These are phyloP conservation scores for Phycomyces blakesleeanus DNA, from an alignment of 192 early-diverging fungal species.

Conservation along the genomic window DNA sequence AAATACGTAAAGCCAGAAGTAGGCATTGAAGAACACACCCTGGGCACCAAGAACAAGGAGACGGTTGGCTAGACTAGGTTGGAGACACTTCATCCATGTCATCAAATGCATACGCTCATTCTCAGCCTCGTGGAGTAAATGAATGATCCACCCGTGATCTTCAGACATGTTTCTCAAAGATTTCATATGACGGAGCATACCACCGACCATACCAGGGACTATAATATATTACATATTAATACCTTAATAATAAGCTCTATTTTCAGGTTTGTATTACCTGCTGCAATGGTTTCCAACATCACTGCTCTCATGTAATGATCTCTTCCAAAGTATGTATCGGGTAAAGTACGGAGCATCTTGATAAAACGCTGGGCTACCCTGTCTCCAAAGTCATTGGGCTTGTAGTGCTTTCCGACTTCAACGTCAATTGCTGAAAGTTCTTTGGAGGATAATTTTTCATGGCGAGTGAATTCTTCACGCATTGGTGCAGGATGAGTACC, in stretches of 20 bases:
- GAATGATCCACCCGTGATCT: constrained; percentile 90
- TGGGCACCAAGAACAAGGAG: constrained; percentile 71
- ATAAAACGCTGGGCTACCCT: constrained; percentile 62
- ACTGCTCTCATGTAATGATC: constrained; percentile 79
- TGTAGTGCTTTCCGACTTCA: constrained; percentile 56
- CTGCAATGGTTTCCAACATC: constrained; percentile 73
- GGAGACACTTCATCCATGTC: constrained; percentile 74
- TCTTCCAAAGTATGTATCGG: constrained; percentile 67
- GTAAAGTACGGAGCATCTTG: constrained; percentile 57
- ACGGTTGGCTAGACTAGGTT: constrained; percentile 61
- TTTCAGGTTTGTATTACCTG: too few relatives aligned
- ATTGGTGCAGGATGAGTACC: constrained; percentile 48
- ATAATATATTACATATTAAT: too few relatives aligned
- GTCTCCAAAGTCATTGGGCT: constrained; percentile 54
- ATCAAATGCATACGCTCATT: constrained; percentile 69
- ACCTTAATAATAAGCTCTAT: too few relatives aligned
- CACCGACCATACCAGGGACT: constrained; percentile 90
- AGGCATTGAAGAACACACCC: constrained; percentile 88
- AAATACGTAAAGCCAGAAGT: constrained; percentile 81
- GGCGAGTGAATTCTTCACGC: constrained; percentile 56
- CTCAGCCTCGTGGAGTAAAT: constrained; percentile 89
- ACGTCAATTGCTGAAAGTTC: constrained; percentile 63
- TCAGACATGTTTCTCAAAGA: constrained; percentile 72
- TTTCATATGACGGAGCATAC: constrained; percentile 71
- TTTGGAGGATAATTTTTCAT: constrained; percentile 44